phyloP scores from a whole-genome alignment of 306 rosid genomes.

The Cicer judaicum region DNA sequence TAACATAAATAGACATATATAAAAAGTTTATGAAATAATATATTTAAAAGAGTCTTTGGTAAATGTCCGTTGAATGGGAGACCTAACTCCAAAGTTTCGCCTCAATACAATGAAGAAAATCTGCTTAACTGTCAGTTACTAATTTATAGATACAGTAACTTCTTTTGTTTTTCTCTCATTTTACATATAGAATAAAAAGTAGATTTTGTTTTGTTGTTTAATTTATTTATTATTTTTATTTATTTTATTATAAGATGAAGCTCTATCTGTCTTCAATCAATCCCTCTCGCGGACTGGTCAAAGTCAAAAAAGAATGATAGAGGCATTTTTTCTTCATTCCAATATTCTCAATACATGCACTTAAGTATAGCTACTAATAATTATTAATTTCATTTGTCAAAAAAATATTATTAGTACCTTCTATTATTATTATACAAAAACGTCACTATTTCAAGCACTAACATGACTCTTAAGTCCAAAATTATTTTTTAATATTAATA shows the following conservation, averaged over 20 bases:
- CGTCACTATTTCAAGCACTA: not conserved
- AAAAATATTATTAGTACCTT: not conserved
- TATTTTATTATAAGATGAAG: slow-evolving; percentile 29
- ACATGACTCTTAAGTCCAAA: slow-evolving; percentile 36
- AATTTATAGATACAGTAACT: slow-evolving; percentile 34
- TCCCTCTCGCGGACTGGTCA: slow-evolving; percentile 53
- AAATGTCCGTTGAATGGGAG: slow-evolving; percentile 88
- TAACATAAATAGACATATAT: not conserved
- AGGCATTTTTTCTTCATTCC: slow-evolving; percentile 58
- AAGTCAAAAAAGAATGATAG: slow-evolving; percentile 71
- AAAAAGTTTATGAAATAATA: not conserved
- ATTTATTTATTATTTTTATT: not conserved
- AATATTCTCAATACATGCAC: slow-evolving; percentile 54
- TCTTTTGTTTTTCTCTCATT: not conserved
- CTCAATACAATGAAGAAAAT: slow-evolving; percentile 68
- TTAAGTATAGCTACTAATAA: not conserved
- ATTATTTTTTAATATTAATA: not conserved
- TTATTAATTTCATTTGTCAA: too few relatives aligned
- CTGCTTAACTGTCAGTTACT: slow-evolving; percentile 56
- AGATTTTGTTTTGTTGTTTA: slow-evolving; percentile 35
- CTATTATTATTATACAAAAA: slow-evolving; percentile 20
- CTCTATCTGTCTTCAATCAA: slow-evolving; percentile 50
- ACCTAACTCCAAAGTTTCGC: slow-evolving; percentile 80
- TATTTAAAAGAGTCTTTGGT: slow-evolving; percentile 51
- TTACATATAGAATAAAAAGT: slow-evolving; percentile 7